Base-by-base conservation (phyloP, 106 monocot genomes). In the Allium fistulosum region DNA sequence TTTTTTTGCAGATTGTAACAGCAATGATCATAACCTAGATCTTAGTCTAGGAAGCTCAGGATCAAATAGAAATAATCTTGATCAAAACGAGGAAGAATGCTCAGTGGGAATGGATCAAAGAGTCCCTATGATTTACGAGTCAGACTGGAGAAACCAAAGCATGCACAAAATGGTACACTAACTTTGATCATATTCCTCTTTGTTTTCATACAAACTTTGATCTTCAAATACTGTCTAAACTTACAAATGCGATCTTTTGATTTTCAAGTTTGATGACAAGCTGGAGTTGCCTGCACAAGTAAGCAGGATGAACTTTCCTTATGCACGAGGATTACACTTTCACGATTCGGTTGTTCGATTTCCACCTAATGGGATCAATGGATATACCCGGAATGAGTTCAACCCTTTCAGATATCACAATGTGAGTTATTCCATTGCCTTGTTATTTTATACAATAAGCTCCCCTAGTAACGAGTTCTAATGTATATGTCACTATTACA, bases 1-100 rank as follows among this genome's bases (percentile, higher is more conserved):
- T 79, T 7, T 79, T 66, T 79, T 27, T 37, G 75, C 68, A 74
- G 59, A 22, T 10, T 63, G 71, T 37, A 58, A 59, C 51, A 66
- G n/a, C 4, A 82, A 81, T 6, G 81, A 81, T 1, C 86, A 89
- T 61, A 76, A 81, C 66, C 81, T 93, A 4, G 86, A 93, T 55
- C 80, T 93, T 16, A 86, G 81, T 56, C 59, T 90, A 57, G 93
- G 93, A 51, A 80, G 70, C 55, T 81, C 89, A 12, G 70, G 80
- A 18, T 85, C 79, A 49, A 85, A 84, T 60, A 52, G 77, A 57
- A 75, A 67, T 9, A 68, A 37, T 55, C 16, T 49, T 1, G 76
- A 80, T 10, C 67, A 6, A 6, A 53, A 65, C 15, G 85, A 70
- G 10, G 79, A 77, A 15, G 75, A 69, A 13, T 79, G 72, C 51